Base-by-base conservation (phyloP, 192 early-diverging fungal genomes). In the Backusella mclennaniae region DNA sequence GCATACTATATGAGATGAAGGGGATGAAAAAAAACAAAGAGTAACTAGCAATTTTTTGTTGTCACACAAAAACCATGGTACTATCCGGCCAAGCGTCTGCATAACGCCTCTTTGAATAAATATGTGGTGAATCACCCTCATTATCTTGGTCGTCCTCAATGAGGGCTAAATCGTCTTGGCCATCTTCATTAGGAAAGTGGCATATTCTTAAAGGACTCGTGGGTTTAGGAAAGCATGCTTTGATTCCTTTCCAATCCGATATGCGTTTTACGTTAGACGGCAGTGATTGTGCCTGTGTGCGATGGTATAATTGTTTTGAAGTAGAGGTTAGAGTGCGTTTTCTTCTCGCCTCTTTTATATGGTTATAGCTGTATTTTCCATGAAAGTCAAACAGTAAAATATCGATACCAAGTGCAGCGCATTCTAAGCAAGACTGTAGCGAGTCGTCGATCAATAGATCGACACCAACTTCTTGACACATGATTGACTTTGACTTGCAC, bases 301-400 rank as follows among this genome's bases (percentile, higher is more conserved):
- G 39, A 44, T 68, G 67, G 14, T 88, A 87, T 39, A 89, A 72
- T 36, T 36, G 29, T 19, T 73, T 78, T 38, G 42, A 42, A 33
- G 42, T 72, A 31, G 70, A 72, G 0, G 70, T 72, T 12, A 72
- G 19, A 31, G 70, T 42, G 15, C 29, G 31, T 11, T 63, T 63
- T 14, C 56, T 63, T 26, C 42, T 39, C 19, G 70, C 29, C 12
- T 72, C 21, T 17, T 72, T 44, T 17, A 72, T 39, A 31, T 87
- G 79, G 68, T 86, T 87, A 84, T 83, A 83, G 19, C 77, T 82
- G 80, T 85, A 88, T 14, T 73, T 33, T 4, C 89, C 89, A 21
- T 86, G 78, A 17, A 82, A 81, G 80, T 90, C 89, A 70, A 88
- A 90, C 42, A 90, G 67, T 19, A 90, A 79, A 29, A 90, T 86